These are phyloP conservation scores for Clonostachys chloroleuca DNA, from an alignment of 2,329 filamentous ascomycete genomes.

Conservation along the genomic window DNA sequence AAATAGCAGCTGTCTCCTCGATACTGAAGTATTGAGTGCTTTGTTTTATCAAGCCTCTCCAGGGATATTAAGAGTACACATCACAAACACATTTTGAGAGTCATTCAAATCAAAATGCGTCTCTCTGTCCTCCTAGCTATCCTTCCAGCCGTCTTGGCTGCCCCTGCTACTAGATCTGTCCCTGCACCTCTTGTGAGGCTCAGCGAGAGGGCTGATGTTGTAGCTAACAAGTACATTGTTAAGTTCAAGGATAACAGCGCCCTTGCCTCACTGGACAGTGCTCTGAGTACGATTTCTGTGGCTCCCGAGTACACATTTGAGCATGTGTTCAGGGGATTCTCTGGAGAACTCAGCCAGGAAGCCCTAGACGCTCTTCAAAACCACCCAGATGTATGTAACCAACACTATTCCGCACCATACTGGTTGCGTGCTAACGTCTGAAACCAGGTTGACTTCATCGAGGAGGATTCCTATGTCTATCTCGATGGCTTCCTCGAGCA, in stretches of 20 bases:
- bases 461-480: slow-evolving; percentile 22
- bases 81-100: slow-evolving; percentile 36
- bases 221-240: slow-evolving; percentile 13
- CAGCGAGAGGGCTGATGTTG: slow-evolving; percentile 6
- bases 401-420: background rate
- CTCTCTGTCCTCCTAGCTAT: slow-evolving; percentile 14
- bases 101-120: slow-evolving; percentile 21
- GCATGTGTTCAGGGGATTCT: slow-evolving; percentile 5
- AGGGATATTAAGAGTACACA: no score
- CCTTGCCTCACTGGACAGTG: slow-evolving; percentile 3
- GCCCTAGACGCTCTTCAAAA: slow-evolving; percentile 5
- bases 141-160: slow-evolving; percentile 13
- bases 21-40: no score
- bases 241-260: slow-evolving; percentile 9
- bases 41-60: no score
- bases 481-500: slow-evolving; percentile 4
- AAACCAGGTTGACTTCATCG: slow-evolving; percentile 24
- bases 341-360: slow-evolving; percentile 4
- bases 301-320: slow-evolving; percentile 8
- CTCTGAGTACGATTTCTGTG: slow-evolving; percentile 5
- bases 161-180: slow-evolving; percentile 16
- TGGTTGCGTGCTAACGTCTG: slow-evolving; percentile 10
- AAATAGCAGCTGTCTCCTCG: no score
- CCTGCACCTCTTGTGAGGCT: slow-evolving; percentile 24
- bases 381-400: slow-evolving; percentile 6